phyloP scores from a whole-genome alignment of 352 stramenopile species.

The Phytophthora pini region DNA sequence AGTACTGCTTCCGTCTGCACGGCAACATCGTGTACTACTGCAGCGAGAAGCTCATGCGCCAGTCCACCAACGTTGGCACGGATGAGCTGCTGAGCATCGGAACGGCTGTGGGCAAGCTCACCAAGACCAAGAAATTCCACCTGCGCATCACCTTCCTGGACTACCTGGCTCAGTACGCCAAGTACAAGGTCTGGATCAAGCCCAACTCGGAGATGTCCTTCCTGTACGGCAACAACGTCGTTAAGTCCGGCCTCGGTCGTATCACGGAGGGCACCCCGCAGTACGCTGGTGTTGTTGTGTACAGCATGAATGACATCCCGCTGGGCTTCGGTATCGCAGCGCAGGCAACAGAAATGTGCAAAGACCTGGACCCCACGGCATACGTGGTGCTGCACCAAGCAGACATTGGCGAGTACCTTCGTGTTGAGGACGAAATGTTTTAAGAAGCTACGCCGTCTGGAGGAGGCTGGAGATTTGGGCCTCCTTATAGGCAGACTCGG shows the following conservation, averaged over 20 bases:
- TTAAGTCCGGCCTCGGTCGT: conserved; percentile 97
- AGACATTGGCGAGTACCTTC: conserved; percentile 99
- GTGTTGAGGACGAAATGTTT: conserved; percentile 98
- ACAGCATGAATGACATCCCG: conserved; percentile 98
- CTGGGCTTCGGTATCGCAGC: conserved; percentile 98
- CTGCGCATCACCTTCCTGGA: conserved; percentile 99
- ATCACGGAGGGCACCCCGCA: conserved; percentile 98
- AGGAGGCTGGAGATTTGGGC: conserved; percentile 3
- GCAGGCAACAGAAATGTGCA: conserved; percentile 95
- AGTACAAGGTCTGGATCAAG: conserved; percentile 99
- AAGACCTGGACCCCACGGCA: conserved; percentile 96
- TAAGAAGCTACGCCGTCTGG: conserved; percentile 51
- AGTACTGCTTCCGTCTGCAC: conserved; percentile 98
- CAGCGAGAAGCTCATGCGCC: conserved; percentile 97
- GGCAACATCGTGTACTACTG: conserved; percentile 98
- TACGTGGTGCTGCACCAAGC: conserved; percentile 99
- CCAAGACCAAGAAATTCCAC: conserved; percentile 98
- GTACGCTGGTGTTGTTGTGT: conserved; percentile 98
- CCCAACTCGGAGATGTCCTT: conserved; percentile 99
- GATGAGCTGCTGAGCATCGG: conserved; percentile 97
- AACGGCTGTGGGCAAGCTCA: conserved; percentile 99
- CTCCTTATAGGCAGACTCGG: conserved; percentile 20
- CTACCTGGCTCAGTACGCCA: conserved; percentile 98
- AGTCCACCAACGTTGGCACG: conserved; percentile 94
- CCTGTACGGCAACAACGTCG: conserved; percentile 99